Base-by-base conservation (phyloP, 805 yeast genomes). In the Kazachstania kunashirensis region DNA sequence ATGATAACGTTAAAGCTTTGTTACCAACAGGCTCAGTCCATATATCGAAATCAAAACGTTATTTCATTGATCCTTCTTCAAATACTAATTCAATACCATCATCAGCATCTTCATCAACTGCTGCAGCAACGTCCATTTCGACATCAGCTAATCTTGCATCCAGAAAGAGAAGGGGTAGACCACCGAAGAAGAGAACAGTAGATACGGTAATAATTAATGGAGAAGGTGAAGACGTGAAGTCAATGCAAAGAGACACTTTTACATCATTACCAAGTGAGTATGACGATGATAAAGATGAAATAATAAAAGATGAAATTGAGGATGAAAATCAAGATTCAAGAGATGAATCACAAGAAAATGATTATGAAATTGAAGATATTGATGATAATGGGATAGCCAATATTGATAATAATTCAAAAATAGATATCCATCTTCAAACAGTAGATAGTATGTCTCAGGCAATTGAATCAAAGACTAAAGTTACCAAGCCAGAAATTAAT, bases 131-230 rank as follows among this genome's bases (percentile, higher is more conserved):
- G 10, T 23, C 29, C 17, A 8, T n/a, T 7, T 16, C 25, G 27
- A 24, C 23, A 16, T n/a, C 27, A 6, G 28, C 25, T 5, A 24
- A 15, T 21, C 12, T 34, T 32, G 20, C 42, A 6, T 35, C 42
- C 6, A 51, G 46, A 36, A 57, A 49, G 29, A 55, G 49, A 40
- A 50, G 62, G 35, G 62, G 62, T 24, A 49, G 62, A 35, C 62
- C 62, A 11, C 60, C 61, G 4, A 57, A 55, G 42, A 49, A 46
- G 45, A 52, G 52, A 44, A 51, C 53, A 4, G 55, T 52, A 2
- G 58, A 52, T 26, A 44, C 56, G 8, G 48, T 51, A n/a, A 43
- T 53, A 12, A 39, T 44, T 42, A 41, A n/a, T n/a, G n/a, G n/a
- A n/a, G n/a, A n/a, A n/a, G n/a, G n/a, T n/a, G 14, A 29, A 19